A percentile compares a stretch with the other conserved stretches of the same genome.
Conservation (phyloP, 192 early-diverging fungal species). For the Haplosporangium gracile region DNA sequence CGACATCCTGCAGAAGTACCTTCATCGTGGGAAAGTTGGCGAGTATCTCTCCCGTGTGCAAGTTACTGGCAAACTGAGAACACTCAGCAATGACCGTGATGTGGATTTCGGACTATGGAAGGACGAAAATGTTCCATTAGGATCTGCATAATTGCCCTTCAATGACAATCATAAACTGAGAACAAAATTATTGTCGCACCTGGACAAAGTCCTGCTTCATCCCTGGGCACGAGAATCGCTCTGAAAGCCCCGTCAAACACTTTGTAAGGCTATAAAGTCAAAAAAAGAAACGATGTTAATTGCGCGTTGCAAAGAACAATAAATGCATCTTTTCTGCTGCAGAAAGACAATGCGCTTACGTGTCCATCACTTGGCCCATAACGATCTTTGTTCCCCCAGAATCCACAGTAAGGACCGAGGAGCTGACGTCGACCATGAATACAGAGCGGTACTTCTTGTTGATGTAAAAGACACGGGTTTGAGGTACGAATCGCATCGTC, state of each 20-base stretch:
- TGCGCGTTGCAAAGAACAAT: neutral
- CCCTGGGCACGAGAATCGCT: conserved; percentile 48
- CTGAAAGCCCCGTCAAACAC: conserved; percentile 48
- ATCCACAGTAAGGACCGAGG: conserved; percentile 75
- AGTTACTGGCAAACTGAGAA: conserved; percentile 71
- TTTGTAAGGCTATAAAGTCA: conserved; percentile 37
- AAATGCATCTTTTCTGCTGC: neutral
- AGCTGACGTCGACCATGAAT: conserved; percentile 78
- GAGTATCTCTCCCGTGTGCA: conserved; percentile 67
- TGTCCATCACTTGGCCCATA: conserved; percentile 64
- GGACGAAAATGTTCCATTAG: neutral
- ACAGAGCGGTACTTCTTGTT: conserved; percentile 72
- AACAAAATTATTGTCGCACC: conserved; percentile 22
- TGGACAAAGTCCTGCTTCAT: conserved; percentile 34
- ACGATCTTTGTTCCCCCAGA: conserved; percentile 54
- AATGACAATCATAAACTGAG: neutral
- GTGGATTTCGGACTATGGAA: conserved; percentile 55
- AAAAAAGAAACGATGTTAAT: neutral
- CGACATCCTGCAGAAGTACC: conserved; percentile 64
- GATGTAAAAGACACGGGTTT: conserved; percentile 72
- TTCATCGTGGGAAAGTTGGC: conserved; percentile 72
- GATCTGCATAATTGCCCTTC: neutral
- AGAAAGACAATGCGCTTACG: conserved; percentile 41
- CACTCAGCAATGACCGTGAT: conserved; percentile 72
- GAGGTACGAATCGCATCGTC: conserved; percentile 68